Evolutionary conservation across 2,329 filamentous ascomycete genomes (phyloP), one percentile per base, ranked within the genome.

Genomic region (Elsinoe fawcettii): DNA sequence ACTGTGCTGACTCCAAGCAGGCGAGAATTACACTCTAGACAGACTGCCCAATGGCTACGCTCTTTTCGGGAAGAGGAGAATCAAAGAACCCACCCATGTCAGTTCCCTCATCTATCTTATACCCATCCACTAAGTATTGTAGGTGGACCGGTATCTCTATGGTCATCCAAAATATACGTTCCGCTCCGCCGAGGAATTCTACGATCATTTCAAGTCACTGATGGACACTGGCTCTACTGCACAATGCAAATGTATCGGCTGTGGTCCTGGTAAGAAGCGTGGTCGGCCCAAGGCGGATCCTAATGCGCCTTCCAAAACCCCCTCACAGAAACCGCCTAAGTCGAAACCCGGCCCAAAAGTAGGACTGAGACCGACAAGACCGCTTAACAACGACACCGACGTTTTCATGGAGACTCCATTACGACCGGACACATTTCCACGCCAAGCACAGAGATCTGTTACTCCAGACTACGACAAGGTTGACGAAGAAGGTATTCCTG

Each of bases 111-210:
- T 20, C 14, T 8, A 5, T 12, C 9, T n/a, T 7, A 23, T 12
- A 20, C 41, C 7, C 37, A 44, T 22, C 23, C 1, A 30, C 25
- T 55, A n/a, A 55, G 16, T 11, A 9, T 3, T 7, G 20, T 22
- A 55, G 53, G 22, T 56, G 7, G 82, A 84, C 64, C 74, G 76
- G 51, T 82, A 79, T 57, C 68, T 84, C 0, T 84, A 74, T 57
- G 82, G 82, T 0, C 80, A 85, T 64, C 80, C 79, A 6, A 74
- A 75, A 6, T 69, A 70, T 49, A 69, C 67, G 14, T 84, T 79
- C 57, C 75, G 81, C 46, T 84, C 81, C 0, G 73, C 77, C 0
- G 73, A 74, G 18, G 69, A 76, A 3, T 83, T 83, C 61, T 80
- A 75, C 51, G 75, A 77, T 0, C 82, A 85, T 59, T 84, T 85